phyloP scores from a whole-genome alignment of 257 asterid genomes.

The Salvia miltiorrhiza region DNA sequence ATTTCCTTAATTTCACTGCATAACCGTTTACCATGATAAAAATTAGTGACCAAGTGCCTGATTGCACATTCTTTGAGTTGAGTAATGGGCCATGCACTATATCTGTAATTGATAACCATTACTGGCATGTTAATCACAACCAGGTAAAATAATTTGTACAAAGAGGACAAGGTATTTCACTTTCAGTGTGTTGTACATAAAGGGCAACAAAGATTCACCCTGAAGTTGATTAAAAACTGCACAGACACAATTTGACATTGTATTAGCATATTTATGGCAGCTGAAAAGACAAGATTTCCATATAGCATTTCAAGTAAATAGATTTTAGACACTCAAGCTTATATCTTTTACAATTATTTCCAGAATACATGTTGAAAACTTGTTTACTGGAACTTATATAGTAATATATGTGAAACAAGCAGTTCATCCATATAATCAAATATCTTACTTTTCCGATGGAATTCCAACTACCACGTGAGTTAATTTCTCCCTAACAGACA shows the following conservation, averaged over 20 bases:
- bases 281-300: neutral
- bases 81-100: neutral
- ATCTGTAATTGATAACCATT: constrained; percentile 4
- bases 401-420: constrained; percentile 19
- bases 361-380: constrained; percentile 4
- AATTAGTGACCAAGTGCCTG: constrained; percentile 2
- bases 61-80: constrained; percentile 7
- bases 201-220: constrained; percentile 12
- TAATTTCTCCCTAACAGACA: constrained; percentile 73
- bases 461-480: constrained; percentile 87
- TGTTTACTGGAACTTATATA: neutral
- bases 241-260: neutral
- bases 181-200: neutral
- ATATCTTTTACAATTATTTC: neutral
- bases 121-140: constrained; percentile 6
- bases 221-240: neutral
- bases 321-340: neutral
- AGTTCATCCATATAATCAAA: constrained; percentile 18
- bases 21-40: constrained; percentile 19
- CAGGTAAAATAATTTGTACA: neutral
- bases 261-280: constrained; percentile 6
- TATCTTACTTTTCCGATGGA: constrained; percentile 78
- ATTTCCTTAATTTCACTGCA: constrained; percentile 85
- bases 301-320: neutral
- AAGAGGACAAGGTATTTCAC: constrained; percentile 6